Base-by-base conservation (phyloP, 495 filamentous ascomycete species). In the Trypethelium eluteriae region DNA sequence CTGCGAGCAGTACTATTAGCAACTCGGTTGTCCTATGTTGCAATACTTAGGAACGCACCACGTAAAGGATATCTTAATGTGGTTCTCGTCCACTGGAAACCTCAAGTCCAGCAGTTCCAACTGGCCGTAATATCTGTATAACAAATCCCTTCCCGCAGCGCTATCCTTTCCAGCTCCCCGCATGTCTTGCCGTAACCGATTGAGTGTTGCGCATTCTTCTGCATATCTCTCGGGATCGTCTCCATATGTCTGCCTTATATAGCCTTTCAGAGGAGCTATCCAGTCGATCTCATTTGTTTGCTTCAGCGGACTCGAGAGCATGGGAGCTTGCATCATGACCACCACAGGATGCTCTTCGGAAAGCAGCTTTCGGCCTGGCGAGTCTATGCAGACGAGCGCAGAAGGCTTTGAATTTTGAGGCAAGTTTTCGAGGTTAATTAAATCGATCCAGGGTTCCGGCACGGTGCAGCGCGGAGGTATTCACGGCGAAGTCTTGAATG, bases 251-350 rank as follows among this genome's bases (percentile, higher is more conserved):
- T 91, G 83, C 70, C 91, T 85, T 67, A 98, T 97, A 80, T 98
- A 96, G 65, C 82, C 81, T 83, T 97, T 98, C 71, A 98, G 84
- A 65, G 94, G 95, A 38, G 84, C 82, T 68, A 97, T 84, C 95
- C 95, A 98, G 83, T 98, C 94, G 74, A 98, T 96, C 81, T 98
- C 94, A 81, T 93, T 96, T 69, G 94, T 98, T 76, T 94, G 93
- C 88, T 98, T 97, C 74, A 96, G 81, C 74, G 92, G 92, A 82
- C 85, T 86, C 69, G 89, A 92, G 66, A 97, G 86, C 92, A 97
- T 97, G 59, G 92, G 91, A 74, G 91, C 84, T 79, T 92, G 87
- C 76, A 75, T 84, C 77, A 70, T 69, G 38, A 53, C 38, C 39
- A 63, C 63, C 32, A 46, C 18, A 32, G 68, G 53, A n/a, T 62